A percentile compares a stretch with the other conserved stretches of the same genome.
Evolutionary conservation across 2,329 filamentous ascomycete genomes (phyloP).

Genomic region (Apiospora marii): DNA sequence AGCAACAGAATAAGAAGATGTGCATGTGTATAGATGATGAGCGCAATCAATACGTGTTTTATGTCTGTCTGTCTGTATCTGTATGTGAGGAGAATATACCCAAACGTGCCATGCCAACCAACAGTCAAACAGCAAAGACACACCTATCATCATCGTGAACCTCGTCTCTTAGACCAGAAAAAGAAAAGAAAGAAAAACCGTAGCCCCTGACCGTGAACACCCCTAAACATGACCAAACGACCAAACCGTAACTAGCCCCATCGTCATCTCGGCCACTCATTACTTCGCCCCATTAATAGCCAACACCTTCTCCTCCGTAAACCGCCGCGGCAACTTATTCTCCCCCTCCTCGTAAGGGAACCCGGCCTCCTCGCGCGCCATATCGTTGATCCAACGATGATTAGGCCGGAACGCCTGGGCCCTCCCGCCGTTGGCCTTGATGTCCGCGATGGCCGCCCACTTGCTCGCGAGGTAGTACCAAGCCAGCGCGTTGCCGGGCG

Average conservation of each 20-base stretch:
- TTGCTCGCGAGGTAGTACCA: constrained; percentile 82
- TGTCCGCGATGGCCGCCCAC: constrained; percentile 60
- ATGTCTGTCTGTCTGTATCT: background rate
- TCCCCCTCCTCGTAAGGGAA: constrained; percentile 66
- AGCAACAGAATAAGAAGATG: too few species aligned
- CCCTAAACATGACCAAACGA: background rate
- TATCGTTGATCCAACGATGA: constrained; percentile 72
- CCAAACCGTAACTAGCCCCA: too few species aligned
- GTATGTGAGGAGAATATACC: background rate
- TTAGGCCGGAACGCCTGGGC: constrained; percentile 41
- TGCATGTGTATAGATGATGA: background rate
- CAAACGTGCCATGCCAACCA: background rate
- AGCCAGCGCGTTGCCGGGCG: constrained; percentile 77
- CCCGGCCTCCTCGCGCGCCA: constrained; percentile 72
- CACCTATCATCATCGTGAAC: background rate
- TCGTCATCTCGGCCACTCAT: too few species aligned
- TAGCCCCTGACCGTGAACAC: too few species aligned
- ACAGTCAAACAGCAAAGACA: background rate
- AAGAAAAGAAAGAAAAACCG: too few species aligned
- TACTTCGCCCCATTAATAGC: background rate
- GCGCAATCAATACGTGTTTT: background rate
- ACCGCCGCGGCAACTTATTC: constrained; percentile 64
- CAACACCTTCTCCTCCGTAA: constrained; percentile 41
- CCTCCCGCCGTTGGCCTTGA: constrained; percentile 50
- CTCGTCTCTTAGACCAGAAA: background rate